A percentile compares a stretch with the other conserved stretches of the same genome.
These are phyloP conservation scores for Penicillium alfredii DNA, from an alignment of 495 filamentous ascomycete genomes.

Conservation along the genomic window DNA sequence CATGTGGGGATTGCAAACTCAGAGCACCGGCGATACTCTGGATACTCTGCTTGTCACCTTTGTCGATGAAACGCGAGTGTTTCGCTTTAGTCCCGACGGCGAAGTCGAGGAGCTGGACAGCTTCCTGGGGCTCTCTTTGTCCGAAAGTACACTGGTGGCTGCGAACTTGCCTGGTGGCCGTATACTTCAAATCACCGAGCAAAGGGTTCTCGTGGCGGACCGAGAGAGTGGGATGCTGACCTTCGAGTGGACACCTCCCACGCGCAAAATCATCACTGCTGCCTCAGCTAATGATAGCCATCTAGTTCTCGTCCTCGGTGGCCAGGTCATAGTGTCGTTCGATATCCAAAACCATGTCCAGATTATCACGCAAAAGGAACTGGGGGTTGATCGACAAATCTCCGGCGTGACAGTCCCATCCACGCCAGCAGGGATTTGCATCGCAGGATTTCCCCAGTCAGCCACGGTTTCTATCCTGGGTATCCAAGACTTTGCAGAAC, in stretches of 20 bases:
- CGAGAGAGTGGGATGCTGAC: slow-evolving; percentile 60
- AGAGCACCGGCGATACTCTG: slow-evolving; percentile 34
- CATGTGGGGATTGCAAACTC: slow-evolving; percentile 59
- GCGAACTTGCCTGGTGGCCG: slow-evolving; percentile 54
- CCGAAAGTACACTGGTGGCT: slow-evolving; percentile 68
- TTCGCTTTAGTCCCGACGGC: slow-evolving; percentile 66
- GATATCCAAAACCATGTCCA: slow-evolving; percentile 53
- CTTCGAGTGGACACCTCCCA: slow-evolving; percentile 60
- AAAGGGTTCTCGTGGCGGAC: slow-evolving; percentile 57
- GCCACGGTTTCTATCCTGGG: slow-evolving; percentile 66
- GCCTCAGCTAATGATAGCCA: slow-evolving; percentile 65
- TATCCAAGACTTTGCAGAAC: slow-evolving; percentile 54
- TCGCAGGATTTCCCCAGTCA: slow-evolving; percentile 80
- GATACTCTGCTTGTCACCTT: slow-evolving; percentile 79
- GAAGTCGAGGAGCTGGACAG: slow-evolving; percentile 79
- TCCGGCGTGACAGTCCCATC: slow-evolving; percentile 70
- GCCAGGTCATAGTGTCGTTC: slow-evolving; percentile 59
- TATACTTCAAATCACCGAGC: slow-evolving; percentile 73
- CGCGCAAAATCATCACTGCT: slow-evolving; percentile 60
- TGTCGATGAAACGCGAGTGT: slow-evolving; percentile 75
- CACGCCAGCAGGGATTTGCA: slow-evolving; percentile 47
- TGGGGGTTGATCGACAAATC: slow-evolving; percentile 64
- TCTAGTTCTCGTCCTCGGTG: slow-evolving; percentile 68
- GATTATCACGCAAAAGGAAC: slow-evolving; percentile 50
- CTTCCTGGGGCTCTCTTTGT: slow-evolving; percentile 62